phyloP scores from a whole-genome alignment of 2,329 filamentous ascomycete species.

The Beauveria sp. region DNA sequence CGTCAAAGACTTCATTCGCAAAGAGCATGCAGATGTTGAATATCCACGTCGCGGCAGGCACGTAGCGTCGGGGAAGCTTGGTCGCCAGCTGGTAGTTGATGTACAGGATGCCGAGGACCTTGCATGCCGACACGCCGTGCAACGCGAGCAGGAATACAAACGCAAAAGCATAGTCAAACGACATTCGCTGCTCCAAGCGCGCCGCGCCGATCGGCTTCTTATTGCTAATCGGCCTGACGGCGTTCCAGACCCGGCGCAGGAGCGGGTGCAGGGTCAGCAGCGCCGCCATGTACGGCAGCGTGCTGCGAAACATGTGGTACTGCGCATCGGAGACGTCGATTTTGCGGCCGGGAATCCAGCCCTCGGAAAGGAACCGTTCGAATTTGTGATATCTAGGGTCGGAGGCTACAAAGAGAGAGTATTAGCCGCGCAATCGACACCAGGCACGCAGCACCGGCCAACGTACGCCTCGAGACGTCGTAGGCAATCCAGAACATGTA shows the following conservation, averaged over 20 bases:
- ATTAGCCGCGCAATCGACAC: neutral
- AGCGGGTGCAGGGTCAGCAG: slow-evolving; percentile 75
- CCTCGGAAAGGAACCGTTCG: slow-evolving; percentile 60
- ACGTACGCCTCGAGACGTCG: slow-evolving; percentile 72
- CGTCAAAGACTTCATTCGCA: slow-evolving; percentile 75
- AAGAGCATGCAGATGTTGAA: slow-evolving; percentile 86
- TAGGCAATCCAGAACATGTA: slow-evolving; percentile 89
- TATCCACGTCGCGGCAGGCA: slow-evolving; percentile 74
- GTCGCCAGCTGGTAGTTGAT: slow-evolving; percentile 77
- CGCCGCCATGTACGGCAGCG: slow-evolving; percentile 71
- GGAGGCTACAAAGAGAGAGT: slow-evolving; percentile 45
- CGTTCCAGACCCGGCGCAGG: slow-evolving; percentile 64
- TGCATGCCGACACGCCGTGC: slow-evolving; percentile 78
- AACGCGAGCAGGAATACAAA: slow-evolving; percentile 68
- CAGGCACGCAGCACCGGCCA: neutral
- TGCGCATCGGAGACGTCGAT: slow-evolving; percentile 89
- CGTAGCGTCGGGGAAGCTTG: slow-evolving; percentile 57
- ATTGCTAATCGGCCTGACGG: slow-evolving; percentile 30
- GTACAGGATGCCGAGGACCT: slow-evolving; percentile 72
- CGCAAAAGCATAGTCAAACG: slow-evolving; percentile 79
- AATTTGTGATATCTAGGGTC: slow-evolving; percentile 77
- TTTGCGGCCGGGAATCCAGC: slow-evolving; percentile 89
- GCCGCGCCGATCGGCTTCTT: slow-evolving; percentile 39
- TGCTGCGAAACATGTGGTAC: slow-evolving; percentile 76
- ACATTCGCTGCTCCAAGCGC: slow-evolving; percentile 60